Base-by-base conservation (phyloP, 1,284 basidiomycete genomes). In the Cryptococcus amylolentus region DNA sequence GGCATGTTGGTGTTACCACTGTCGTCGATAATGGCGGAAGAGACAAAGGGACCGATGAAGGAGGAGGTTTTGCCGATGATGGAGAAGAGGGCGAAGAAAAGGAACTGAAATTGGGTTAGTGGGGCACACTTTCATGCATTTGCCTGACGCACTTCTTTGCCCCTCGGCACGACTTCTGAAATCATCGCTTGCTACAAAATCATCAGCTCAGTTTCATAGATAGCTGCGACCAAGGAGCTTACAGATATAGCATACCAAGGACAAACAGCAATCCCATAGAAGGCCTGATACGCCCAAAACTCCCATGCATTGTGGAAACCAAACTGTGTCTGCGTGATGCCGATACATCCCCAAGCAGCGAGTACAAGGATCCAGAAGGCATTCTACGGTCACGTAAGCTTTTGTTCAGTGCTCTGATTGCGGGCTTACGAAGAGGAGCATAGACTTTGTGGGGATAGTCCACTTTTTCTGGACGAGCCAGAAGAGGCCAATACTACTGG, bases 301-400 rank as follows among this genome's bases (percentile, higher is more conserved):
- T 91, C 89, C 88, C 88, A 90, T 26, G 72, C 82, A 61, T 89
- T 88, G 71, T 90, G 88, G 73, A 89, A 89, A 0, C 90, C 90
- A 52, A 92, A 77, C 53, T 81, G 85, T 8, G 78, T 66, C 0
- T 89, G 91, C 84, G 88, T 91, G 57, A 91, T 86, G 1, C 89
- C 89, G 49, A 91, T 81, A 84, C 89, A 87, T 18, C 89, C 90
- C 89, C 90, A 92, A 42, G 69, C 67, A 51, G 60, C 65, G 39
- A 74, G 65, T 1, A 72, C 45, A 16, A 70, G 59, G 41, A 74
- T 74, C 62, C 68, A 74, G 49, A 74, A 67, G 23, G 65, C 70
- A 56, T 74, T 74, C 70, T 70, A 52, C 2, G 86, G 0, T 20
- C 13, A 16, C 9, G 27, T 65, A 37, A 62, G 59, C 42, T 23